phyloP scores from a whole-genome alignment of 2,329 filamentous ascomycete species.

The Blastomyces parvus region DNA sequence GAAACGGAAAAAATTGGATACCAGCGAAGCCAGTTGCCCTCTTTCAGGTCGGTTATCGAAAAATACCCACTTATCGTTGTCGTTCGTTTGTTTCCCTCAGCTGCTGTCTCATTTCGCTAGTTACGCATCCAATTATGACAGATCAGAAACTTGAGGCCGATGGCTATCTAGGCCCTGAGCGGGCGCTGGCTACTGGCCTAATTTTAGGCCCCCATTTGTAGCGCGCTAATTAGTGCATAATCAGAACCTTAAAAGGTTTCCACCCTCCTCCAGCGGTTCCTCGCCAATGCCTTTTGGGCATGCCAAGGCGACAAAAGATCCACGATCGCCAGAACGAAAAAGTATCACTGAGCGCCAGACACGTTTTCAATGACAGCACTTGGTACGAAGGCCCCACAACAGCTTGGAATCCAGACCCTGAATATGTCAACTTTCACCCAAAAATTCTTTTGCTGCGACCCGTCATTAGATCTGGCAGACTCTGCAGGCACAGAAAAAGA shows the following conservation, averaged over 20 bases:
- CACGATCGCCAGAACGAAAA: neutral
- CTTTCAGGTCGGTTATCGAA: neutral
- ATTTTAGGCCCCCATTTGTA: neutral
- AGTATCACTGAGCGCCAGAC: neutral
- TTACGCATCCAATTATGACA: constrained; percentile 1
- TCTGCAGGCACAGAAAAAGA: neutral
- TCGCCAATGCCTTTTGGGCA: neutral
- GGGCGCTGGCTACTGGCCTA: neutral
- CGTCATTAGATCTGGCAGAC: neutral
- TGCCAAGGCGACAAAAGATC: neutral
- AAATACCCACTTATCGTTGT: neutral
- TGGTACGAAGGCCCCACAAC: neutral
- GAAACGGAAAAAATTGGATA: neutral
- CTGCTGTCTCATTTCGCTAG: neutral
- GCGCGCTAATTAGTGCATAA: constrained; percentile 1
- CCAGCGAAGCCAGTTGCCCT: neutral
- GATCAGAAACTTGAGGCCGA: neutral
- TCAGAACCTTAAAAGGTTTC: neutral
- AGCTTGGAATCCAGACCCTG: constrained; percentile 2
- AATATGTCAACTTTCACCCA: neutral
- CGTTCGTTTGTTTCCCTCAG: neutral
- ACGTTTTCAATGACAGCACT: neutral
- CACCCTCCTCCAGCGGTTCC: neutral
- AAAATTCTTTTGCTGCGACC: neutral
- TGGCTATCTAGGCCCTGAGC: constrained; percentile 1